Conservation (phyloP, 1,284 basidiomycete species). For the Clitocybe nebularis region DNA sequence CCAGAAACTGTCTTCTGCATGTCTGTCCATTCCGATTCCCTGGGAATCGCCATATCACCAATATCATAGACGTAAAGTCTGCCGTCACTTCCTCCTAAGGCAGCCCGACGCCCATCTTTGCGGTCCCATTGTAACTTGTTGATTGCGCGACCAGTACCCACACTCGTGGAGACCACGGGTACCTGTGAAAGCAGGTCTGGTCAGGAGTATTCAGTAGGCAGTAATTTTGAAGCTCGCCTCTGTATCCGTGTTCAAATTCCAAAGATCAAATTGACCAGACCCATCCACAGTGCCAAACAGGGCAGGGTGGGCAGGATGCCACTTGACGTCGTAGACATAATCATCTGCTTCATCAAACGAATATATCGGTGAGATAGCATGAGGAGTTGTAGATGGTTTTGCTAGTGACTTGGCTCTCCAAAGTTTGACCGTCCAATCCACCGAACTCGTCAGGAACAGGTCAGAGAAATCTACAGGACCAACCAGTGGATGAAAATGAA, state of each 20-base stretch:
- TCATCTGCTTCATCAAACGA: conserved; percentile 96
- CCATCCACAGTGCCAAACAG: conserved; percentile 94
- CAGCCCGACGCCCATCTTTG: conserved; percentile 80
- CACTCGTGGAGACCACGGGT: conserved; percentile 72
- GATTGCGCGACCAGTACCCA: conserved; percentile 74
- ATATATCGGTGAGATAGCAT: conserved; percentile 70
- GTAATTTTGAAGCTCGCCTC: conserved; percentile 62
- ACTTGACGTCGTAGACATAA: conserved; percentile 98
- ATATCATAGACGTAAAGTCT: conserved; percentile 92
- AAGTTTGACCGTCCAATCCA: conserved; percentile 95
- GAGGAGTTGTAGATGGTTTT: conserved; percentile 56
- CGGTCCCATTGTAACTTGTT: conserved; percentile 96
- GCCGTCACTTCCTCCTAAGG: conserved; percentile 89
- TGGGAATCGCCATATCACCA: conserved; percentile 81
- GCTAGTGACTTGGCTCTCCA: conserved; percentile 79
- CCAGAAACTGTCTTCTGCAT: conserved; percentile 78
- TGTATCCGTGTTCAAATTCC: conserved; percentile 93
- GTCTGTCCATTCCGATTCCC: conserved; percentile 88
- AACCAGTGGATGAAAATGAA: conserved; percentile 90
- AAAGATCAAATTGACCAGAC: conserved; percentile 91
- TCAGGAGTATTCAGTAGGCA: conserved; percentile 3
- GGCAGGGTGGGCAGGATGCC: conserved; percentile 95
- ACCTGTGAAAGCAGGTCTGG: conserved; percentile 45
- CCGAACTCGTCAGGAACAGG: conserved; percentile 86
- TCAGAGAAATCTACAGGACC: conserved; percentile 95